Conservation (phyloP, 805 yeast species). For the Starmerella vitae region DNA sequence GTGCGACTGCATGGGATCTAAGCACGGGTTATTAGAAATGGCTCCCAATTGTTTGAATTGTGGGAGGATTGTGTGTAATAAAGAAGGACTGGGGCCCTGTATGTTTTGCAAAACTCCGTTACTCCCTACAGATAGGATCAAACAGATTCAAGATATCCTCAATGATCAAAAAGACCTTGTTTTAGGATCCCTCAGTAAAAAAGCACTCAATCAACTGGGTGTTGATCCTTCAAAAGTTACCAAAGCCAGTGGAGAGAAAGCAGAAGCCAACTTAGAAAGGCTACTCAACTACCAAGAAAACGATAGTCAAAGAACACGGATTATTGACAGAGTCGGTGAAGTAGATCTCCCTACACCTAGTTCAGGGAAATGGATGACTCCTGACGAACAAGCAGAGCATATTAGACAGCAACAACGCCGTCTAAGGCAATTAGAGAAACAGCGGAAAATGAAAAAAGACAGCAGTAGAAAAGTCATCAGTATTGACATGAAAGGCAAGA, state of each 20-base stretch:
- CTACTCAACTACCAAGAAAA: conserved; percentile 70
- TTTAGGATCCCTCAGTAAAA: conserved; percentile 26
- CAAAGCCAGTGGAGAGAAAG: conserved; percentile 32
- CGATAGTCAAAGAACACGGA: conserved; percentile 78
- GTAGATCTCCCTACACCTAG: conserved; percentile 49
- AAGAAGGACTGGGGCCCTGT: conserved; percentile 87
- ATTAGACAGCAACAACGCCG: conserved; percentile 74
- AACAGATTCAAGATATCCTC: conserved; percentile 41
- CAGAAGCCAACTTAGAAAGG: conserved; percentile 60
- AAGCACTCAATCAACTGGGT: conserved; percentile 31
- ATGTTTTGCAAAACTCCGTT: conserved; percentile 63
- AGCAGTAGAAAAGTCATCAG: conserved; percentile 63
- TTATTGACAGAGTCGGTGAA: conserved; percentile 88
- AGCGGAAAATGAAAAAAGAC: conserved; percentile 49
- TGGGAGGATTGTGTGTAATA: conserved; percentile 82
- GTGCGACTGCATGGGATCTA: conserved; percentile 76
- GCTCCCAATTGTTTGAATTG: conserved; percentile 92
- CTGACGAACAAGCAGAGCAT: conserved; percentile 76
- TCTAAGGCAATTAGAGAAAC: conserved; percentile 47
- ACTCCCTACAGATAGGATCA: conserved; percentile 47
- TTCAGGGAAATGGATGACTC: conserved; percentile 62
- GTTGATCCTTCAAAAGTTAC: conserved; percentile 23
- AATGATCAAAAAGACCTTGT: conserved; percentile 39
- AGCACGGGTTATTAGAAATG: conserved; percentile 76
- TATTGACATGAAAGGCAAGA: conserved; percentile 68